Evolutionary conservation across 2,329 filamentous ascomycete species (phyloP).

Genomic region (Neofusicoccum parvum): DNA sequence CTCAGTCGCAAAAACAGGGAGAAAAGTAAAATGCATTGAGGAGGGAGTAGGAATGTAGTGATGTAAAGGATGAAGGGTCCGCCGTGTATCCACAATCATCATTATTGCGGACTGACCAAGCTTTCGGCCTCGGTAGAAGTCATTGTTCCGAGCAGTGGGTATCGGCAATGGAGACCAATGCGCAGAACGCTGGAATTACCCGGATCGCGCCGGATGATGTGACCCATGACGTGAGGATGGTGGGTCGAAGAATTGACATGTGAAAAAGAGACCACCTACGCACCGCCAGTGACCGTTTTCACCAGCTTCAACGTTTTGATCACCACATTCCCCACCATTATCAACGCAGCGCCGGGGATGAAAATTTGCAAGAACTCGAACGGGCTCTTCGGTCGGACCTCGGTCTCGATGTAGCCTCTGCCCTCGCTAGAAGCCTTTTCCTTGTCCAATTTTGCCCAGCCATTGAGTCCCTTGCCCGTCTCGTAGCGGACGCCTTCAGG

Average conservation of each 20-base stretch:
- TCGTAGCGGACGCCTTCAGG: slow-evolving; percentile 24
- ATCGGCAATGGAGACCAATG: background rate
- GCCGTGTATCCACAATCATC: background rate
- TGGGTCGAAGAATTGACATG: background rate
- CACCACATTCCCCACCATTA: slow-evolving; percentile 16
- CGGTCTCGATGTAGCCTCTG: slow-evolving; percentile 48
- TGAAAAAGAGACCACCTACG: slow-evolving; percentile 9
- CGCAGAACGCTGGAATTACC: background rate
- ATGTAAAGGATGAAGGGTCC: background rate
- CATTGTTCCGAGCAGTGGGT: too few relatives aligned
- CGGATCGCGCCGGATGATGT: background rate
- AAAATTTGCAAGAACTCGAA: slow-evolving; percentile 50
- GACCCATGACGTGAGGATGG: background rate
- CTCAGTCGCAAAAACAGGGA: slow-evolving; percentile 2
- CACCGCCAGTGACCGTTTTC: background rate
- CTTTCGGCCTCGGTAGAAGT: background rate
- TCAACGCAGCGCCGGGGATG: slow-evolving; percentile 23
- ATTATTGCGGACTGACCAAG: background rate
- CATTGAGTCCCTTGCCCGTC: background rate
- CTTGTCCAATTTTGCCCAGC: slow-evolving; percentile 11
- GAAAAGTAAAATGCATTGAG: background rate
- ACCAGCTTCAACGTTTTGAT: slow-evolving; percentile 4
- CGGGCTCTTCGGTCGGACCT: slow-evolving; percentile 43
- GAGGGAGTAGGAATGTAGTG: background rate
- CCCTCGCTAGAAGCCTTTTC: background rate